Conservation (phyloP, 2,329 filamentous ascomycete genomes). For the Sclerotiophoma versabilis region DNA sequence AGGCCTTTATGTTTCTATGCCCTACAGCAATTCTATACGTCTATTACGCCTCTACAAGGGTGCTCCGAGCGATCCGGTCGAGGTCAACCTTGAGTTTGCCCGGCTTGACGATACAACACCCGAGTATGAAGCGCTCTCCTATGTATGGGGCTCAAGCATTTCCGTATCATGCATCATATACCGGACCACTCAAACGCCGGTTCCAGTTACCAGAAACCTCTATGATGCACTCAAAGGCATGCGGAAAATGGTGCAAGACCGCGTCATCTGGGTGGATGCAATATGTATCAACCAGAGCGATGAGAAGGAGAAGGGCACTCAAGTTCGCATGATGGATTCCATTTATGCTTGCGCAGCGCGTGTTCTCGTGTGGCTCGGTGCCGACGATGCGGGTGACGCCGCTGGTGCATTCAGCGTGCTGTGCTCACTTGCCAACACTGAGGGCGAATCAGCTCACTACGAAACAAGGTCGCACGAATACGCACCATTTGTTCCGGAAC, state of each 20-base stretch:
- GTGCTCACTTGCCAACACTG: neutral
- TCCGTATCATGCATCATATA: neutral
- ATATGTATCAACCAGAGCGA: conserved; percentile 29
- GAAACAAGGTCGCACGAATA: neutral
- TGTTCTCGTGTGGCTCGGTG: conserved; percentile 22
- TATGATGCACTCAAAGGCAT: conserved; percentile 16
- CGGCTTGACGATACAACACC: conserved; percentile 7
- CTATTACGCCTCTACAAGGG: conserved; percentile 21
- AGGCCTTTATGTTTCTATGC: neutral
- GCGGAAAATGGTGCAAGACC: conserved; percentile 1
- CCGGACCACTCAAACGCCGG: neutral
- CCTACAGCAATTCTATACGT: conserved; percentile 17
- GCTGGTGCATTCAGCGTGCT: conserved; percentile 2
- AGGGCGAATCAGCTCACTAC: neutral
- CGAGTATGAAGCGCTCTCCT: conserved; percentile 23
- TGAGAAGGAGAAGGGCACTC: conserved; percentile 13
- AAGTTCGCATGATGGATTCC: conserved; percentile 20
- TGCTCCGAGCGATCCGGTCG: neutral
- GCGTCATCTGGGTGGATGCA: conserved; percentile 22
- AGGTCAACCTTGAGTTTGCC: conserved; percentile 15
- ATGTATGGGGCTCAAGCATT: conserved; percentile 20
- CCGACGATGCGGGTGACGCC: conserved; percentile 2
- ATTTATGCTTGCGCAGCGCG: conserved; percentile 17
- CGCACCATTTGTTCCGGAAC: neutral
- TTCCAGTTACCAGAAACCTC: conserved; percentile 10